Base-by-base conservation (phyloP, 108 stramenopile genomes). In the Pseudonitzschia pungens region DNA sequence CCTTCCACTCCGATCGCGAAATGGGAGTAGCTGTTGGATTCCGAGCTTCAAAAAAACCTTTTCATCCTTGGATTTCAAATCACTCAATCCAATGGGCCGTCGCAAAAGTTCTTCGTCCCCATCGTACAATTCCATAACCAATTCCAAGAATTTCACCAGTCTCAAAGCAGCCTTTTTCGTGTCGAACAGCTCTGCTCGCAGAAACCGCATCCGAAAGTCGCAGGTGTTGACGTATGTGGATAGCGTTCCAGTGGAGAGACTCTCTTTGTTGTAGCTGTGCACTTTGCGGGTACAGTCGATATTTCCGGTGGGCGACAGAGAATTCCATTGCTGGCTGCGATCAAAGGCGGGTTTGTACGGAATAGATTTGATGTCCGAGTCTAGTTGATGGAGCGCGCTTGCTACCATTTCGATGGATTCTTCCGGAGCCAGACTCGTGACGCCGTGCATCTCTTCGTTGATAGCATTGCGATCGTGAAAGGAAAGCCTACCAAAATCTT, bases 401-500 rank as follows among this genome's bases (percentile, higher is more conserved):
- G 60, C 60, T n/a, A 62, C 16, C 60, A 62, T 62, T 62, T 62
- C 11, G 33, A 33, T 32, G 9, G 76, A 57, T 53, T 77, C 76
- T 43, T 71, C 60, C 18, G 65, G 36, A 4, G 60, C 54, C 21
- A 45, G 22, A 44, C 53, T 48, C 18, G 43, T n/a, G 4, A 77
- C 69, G 26, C 76, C 76, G 70, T 77, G 76, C 21, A 77, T 66
- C n/a, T 77, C 76, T 64, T 62, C 69, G 36, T 77, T 65, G 12
- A 69, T 50, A 20, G 70, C 59, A 20, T 77, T 69, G n/a, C 76
- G 76, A 52, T 66, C 70, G 21, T 44, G 45, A 15, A 56, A 70
- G 26, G 76, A 71, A 22, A 77, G 67, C 14, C 20, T 40, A 32
- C 44, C 40, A 33, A 77, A 63, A 32, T 77, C 68, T 29, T 71